Evolutionary conservation across 108 stramenopile genomes (phyloP).

Genomic region (Skeletonema costatum): DNA sequence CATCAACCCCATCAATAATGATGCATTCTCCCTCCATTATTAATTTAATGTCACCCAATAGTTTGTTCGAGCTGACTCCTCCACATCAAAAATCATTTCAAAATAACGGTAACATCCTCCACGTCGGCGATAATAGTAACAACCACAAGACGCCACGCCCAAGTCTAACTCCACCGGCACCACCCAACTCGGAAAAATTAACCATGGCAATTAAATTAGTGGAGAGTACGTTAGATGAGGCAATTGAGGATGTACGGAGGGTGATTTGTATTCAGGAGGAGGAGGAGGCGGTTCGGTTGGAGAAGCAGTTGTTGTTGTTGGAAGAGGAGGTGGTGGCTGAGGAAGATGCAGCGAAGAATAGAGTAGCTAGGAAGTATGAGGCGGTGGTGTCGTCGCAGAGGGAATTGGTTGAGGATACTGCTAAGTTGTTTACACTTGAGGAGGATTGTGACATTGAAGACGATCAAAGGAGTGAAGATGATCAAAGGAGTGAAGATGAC

Average conservation of each 20-base stretch:
- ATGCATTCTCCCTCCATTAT: not conserved
- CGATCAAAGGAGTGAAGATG: not conserved
- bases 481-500: not conserved
- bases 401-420: not conserved
- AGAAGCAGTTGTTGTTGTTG: not conserved
- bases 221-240: not conserved
- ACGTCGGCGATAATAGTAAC: no score
- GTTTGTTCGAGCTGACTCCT: not conserved
- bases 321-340: constrained; percentile 1
- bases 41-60: not conserved
- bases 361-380: no score
- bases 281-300: not conserved
- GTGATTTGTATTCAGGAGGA: not conserved
- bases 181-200: constrained; percentile 24
- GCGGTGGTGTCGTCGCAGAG: no score
- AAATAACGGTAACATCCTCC: not conserved
- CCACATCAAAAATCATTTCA: not conserved
- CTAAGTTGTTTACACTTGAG: not conserved
- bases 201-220: constrained; percentile 4
- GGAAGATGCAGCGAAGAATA: no score
- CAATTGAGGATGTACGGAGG: not conserved
- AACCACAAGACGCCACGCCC: not conserved
- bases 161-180: constrained; percentile 5
- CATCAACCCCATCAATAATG: not conserved
- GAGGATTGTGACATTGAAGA: not conserved